Conservation (phyloP, 2,329 filamentous ascomycete species). For the Xylariaceae sp. region DNA sequence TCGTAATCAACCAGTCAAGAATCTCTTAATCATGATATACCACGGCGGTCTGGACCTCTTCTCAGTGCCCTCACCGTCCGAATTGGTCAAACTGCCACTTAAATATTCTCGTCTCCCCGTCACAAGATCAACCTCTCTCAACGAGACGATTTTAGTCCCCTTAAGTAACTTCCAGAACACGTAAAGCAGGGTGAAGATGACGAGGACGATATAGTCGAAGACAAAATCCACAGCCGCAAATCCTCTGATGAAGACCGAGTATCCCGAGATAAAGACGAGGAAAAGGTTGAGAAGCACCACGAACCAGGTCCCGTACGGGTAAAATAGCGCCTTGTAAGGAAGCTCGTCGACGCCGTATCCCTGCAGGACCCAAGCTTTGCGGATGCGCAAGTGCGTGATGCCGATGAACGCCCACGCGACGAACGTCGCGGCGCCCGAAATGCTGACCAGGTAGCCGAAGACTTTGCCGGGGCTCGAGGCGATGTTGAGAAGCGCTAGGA, state of each 20-base stretch:
- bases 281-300: slow-evolving; percentile 39
- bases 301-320: slow-evolving; percentile 38
- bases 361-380: slow-evolving; percentile 38
- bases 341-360: slow-evolving; percentile 35
- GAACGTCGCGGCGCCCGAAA: slow-evolving; percentile 40
- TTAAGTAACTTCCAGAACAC: slow-evolving; percentile 40
- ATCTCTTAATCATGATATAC: slow-evolving; percentile 23
- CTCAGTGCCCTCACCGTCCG: slow-evolving; percentile 5
- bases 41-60: slow-evolving; percentile 16
- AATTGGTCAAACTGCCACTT: background rate
- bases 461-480: slow-evolving; percentile 41
- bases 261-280: slow-evolving; percentile 41
- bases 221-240: slow-evolving; percentile 39
- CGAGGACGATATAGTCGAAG: slow-evolving; percentile 38
- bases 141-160: slow-evolving; percentile 33
- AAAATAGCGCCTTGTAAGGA: slow-evolving; percentile 34
- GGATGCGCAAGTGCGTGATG: slow-evolving; percentile 39
- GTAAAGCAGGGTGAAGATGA: slow-evolving; percentile 37
- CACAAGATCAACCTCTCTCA: slow-evolving; percentile 35
- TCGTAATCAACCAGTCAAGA: slow-evolving; percentile 22
- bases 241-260: slow-evolving; percentile 38
- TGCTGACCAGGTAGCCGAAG: slow-evolving; percentile 40
- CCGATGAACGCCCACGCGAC: slow-evolving; percentile 44
- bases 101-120: slow-evolving; percentile 35
- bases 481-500: slow-evolving; percentile 42